phyloP scores from a whole-genome alignment of 2,329 filamentous ascomycete genomes.

The Fusarium torulosum region DNA sequence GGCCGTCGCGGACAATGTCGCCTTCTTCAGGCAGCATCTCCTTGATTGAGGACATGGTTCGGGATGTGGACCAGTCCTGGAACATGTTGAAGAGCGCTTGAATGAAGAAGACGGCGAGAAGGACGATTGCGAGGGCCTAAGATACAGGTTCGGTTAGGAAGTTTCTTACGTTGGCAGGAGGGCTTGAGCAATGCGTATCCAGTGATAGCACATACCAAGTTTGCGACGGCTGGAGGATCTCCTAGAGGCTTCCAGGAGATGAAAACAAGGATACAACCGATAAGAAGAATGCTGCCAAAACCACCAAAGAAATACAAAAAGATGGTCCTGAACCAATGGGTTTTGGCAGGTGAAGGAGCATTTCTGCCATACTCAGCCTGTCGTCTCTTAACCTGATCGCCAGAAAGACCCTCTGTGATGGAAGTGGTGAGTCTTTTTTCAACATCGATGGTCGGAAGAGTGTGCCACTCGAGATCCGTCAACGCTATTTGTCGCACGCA shows the following conservation, averaged over 20 bases:
- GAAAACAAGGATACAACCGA: not conserved
- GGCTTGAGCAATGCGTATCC: not conserved
- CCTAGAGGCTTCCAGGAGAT: slow-evolving; percentile 19
- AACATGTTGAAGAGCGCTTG: slow-evolving; percentile 22
- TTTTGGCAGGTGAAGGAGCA: slow-evolving; percentile 11
- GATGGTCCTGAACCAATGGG: slow-evolving; percentile 18
- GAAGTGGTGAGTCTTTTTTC: slow-evolving; percentile 24
- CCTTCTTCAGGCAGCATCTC: slow-evolving; percentile 12
- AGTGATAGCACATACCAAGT: not conserved
- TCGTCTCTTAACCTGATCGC: slow-evolving; percentile 1
- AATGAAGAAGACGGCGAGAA: not conserved
- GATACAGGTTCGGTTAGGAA: not conserved
- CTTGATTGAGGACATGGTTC: slow-evolving; percentile 23
- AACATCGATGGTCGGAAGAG: not conserved
- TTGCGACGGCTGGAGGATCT: slow-evolving; percentile 8
- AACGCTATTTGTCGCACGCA: not conserved
- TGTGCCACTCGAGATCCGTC: slow-evolving; percentile 24
- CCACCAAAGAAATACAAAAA: slow-evolving; percentile 20
- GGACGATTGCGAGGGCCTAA: slow-evolving; percentile 7
- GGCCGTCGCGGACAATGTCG: slow-evolving; percentile 2
- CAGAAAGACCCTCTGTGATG: not conserved
- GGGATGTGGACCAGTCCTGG: slow-evolving; percentile 22
- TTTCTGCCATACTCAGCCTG: slow-evolving; percentile 15
- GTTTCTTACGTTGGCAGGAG: not conserved
- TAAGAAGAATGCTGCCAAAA: slow-evolving; percentile 16